Base-by-base conservation (phyloP, 2,329 filamentous ascomycete species). In the Tolypocladium nubicola region DNA sequence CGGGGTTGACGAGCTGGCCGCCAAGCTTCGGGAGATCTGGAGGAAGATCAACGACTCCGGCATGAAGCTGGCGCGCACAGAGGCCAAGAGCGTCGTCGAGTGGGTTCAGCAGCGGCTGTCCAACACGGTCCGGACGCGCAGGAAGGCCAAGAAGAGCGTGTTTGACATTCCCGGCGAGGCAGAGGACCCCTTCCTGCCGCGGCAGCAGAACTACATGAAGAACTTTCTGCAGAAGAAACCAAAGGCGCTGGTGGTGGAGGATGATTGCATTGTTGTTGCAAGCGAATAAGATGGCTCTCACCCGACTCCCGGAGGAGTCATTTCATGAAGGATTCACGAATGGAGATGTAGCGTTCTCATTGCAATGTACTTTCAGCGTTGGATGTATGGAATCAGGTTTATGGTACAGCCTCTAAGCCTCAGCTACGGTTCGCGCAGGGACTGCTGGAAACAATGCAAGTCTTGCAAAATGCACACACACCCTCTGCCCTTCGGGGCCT, bases 1-100 rank as follows among this genome's bases (percentile, higher is more conserved):
- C 7, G 77, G 84, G 13, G 76, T 96, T 39, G 91, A 96, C 69
- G 75, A 73, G 26, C 76, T 96, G 5, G 78, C 83, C 1, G 71
- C 73, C 21, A 76, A 75, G 39, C 75, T 95, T 55, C 83, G 85
- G 61, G 68, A 72, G 19, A 73, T 85, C 38, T 78, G 77, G 70
- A 75, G 76, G 58, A 79, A 79, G 43, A 95, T 96, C 65, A 80
- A 86, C 58, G 89, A 91, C 65, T 80, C 85, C 1, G 89, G 89
- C 45, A 87, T 89, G 50, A 84, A 84, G 26, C 77, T 94, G 58
- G 80, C 81, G 19, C 81, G 88, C 37, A 87, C 89, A 37, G 85
- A 95, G 66, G 84, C 88, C 14, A 96, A 96, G 71, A 84, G 85
- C 56, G 79, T 80, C 13, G 77, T 96, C 43, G 88, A 95, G 64